Base-by-base conservation (phyloP, 2,329 filamentous ascomycete species). In the Colletotrichum truncatum region DNA sequence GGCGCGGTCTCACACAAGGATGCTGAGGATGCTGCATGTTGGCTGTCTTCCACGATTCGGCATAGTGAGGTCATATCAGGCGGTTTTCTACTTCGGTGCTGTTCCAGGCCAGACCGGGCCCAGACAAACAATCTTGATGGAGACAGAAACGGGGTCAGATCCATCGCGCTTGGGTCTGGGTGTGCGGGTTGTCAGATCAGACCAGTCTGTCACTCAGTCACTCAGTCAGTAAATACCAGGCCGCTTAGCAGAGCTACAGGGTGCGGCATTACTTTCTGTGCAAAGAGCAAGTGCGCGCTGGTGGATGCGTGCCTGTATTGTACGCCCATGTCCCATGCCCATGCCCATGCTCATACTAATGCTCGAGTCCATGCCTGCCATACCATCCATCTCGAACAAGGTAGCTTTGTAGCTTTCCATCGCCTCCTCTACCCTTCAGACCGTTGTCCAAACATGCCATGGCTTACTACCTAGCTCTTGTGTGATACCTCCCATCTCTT, bases 161-260 rank as follows among this genome's bases (percentile, higher is more conserved):
- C 34, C 55, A 59, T 59, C 43, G 34, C 55, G 55, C 41, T 45
- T 51, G 28, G 21, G 30, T 38, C 23, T 51, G 62, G 59, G 48
- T 65, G 57, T 55, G 62, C 57, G 62, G 62, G 57, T 65, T 65
- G 49, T 65, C 56, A 65, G 62, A 65, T 62, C 54, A 57, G 54
- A 46, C n/a, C n/a, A n/a, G n/a, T n/a, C n/a, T n/a, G n/a, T n/a
- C n/a, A n/a, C n/a, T n/a, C n/a, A n/a, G n/a, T n/a, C n/a, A n/a
- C n/a, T 57, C 56, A 55, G 56, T 52, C n/a, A 9, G 25, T 55
- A 41, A 23, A 39, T 41, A 16, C 53, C 43, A 30, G 23, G 57
- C 34, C 43, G n/a, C n/a, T n/a, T n/a, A n/a, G n/a, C 32, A 8
- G 34, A 26, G 34, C 25, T 16, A 32, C 26, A 30, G 9, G 21